These are phyloP conservation scores for Scheffersomyces quercinus DNA, from an alignment of 1,139 yeast species.

Conservation along the genomic window DNA sequence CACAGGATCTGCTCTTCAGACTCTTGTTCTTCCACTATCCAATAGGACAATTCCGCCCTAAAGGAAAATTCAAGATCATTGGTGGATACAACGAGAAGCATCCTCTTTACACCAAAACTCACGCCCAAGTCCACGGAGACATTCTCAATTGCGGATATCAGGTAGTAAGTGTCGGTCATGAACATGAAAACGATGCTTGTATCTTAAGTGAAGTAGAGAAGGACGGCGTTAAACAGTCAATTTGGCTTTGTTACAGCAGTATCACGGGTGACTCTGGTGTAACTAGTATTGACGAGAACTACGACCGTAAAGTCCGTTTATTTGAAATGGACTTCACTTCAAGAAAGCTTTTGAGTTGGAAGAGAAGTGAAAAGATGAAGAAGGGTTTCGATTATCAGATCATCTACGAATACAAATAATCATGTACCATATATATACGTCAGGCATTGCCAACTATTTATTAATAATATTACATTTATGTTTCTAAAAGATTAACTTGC, in stretches of 20 bases:
- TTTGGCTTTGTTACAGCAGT: constrained; percentile 45
- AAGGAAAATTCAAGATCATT: constrained; percentile 46
- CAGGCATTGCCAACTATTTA: too few relatives aligned
- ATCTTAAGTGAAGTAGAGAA: constrained; percentile 18
- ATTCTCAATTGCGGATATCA: constrained; percentile 38
- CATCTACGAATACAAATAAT: constrained; percentile 18
- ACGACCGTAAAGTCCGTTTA: constrained; percentile 35
- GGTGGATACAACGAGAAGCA: constrained; percentile 52
- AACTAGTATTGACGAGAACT: constrained; percentile 24
- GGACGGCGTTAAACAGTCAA: constrained; percentile 14
- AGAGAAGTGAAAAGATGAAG: constrained; percentile 30
- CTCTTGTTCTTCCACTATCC: constrained; percentile 53
- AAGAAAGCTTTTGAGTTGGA: constrained; percentile 39
- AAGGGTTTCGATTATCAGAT: constrained; percentile 36
- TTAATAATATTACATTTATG: too few relatives aligned
- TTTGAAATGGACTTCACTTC: constrained; percentile 34
- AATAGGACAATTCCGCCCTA: constrained; percentile 52
- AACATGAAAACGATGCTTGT: constrained; percentile 59
- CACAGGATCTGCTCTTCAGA: constrained; percentile 22
- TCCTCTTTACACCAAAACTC: constrained; percentile 34
- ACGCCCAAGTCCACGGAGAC: constrained; percentile 36
- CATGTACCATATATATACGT: too few relatives aligned
- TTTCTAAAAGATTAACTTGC: too few relatives aligned
- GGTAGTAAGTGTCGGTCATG: constrained; percentile 55
- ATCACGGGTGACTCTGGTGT: constrained; percentile 41